Percentiles rank a stretch among this genome's conserved stretches.
phyloP scores from a whole-genome alignment of 768 basidiomycete species.

The Mycena maculata region DNA sequence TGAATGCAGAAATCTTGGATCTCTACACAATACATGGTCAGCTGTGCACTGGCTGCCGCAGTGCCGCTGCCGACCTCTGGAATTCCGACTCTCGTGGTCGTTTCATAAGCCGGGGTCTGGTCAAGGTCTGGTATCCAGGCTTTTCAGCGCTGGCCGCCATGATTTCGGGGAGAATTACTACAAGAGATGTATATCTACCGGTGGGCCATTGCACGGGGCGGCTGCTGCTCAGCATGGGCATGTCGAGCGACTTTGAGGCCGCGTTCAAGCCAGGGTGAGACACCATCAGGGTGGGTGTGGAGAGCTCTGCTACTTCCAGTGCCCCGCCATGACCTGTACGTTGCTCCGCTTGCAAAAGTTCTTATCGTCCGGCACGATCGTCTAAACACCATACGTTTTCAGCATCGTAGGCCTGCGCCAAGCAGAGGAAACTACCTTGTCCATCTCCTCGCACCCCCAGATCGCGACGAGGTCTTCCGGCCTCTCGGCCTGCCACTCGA shows the following conservation, averaged over 20 bases:
- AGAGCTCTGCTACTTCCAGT: constrained; percentile 23
- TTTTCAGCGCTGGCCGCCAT: constrained; percentile 79
- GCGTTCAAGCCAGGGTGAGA: constrained; percentile 87
- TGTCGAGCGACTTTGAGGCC: constrained; percentile 84
- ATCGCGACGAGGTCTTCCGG: constrained; percentile 22
- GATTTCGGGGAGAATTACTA: constrained; percentile 99
- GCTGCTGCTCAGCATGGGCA: constrained; percentile 78
- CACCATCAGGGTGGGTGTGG: constrained; percentile 83
- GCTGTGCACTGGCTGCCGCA: constrained; percentile 60
- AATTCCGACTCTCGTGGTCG: constrained; percentile 74
- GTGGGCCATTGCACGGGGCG: too few relatives aligned
- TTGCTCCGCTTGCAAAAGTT: constrained; percentile 27
- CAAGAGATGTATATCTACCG: too few relatives aligned
- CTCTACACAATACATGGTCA: too few relatives aligned
- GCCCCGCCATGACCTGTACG: constrained; percentile 16
- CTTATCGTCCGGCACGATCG: constrained; percentile 27
- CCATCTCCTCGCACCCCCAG: constrained; percentile 11
- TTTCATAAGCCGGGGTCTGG: constrained; percentile 90
- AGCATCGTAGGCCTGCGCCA: too few relatives aligned
- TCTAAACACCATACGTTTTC: background rate
- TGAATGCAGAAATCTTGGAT: constrained; percentile 62
- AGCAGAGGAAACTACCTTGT: too few relatives aligned
- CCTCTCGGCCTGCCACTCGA: constrained; percentile 19
- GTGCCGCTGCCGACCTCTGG: constrained; percentile 3
- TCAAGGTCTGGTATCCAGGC: constrained; percentile 88